Conservation (phyloP, 352 stramenopile species). For the Globisporangium alternatum region DNA sequence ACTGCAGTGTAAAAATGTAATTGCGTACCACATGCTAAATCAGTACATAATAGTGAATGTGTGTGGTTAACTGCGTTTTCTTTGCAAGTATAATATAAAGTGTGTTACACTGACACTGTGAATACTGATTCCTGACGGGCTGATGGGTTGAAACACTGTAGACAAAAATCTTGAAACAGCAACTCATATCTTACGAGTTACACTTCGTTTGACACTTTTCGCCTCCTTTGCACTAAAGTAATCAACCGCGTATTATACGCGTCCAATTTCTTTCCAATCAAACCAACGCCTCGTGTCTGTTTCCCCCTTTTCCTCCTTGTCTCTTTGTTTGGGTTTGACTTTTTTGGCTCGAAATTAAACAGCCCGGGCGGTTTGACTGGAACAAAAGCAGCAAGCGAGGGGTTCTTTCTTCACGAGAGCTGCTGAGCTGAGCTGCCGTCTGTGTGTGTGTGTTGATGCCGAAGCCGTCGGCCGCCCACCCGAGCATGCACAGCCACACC, state of each 20-base stretch:
- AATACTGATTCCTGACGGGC: neutral
- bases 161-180: neutral
- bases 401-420: slow-evolving; percentile 3
- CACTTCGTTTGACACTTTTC: neutral
- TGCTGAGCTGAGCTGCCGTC: neutral
- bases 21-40: neutral
- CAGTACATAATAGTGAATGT: neutral
- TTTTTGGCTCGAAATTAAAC: neutral
- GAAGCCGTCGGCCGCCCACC: neutral
- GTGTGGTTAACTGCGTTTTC: neutral
- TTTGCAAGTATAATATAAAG: neutral
- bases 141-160: neutral
- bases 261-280: neutral
- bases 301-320: neutral
- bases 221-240: neutral
- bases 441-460: neutral
- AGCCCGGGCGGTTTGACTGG: slow-evolving; percentile 1
- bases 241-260: neutral
- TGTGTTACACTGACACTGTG: neutral
- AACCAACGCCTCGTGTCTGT: neutral
- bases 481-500: slow-evolving; percentile 2
- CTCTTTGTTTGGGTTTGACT: neutral
- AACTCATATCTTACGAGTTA: neutral
- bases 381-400: neutral
- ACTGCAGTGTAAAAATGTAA: neutral